phyloP scores from a whole-genome alignment of 768 basidiomycete genomes.

The Myochromella boudieri region DNA sequence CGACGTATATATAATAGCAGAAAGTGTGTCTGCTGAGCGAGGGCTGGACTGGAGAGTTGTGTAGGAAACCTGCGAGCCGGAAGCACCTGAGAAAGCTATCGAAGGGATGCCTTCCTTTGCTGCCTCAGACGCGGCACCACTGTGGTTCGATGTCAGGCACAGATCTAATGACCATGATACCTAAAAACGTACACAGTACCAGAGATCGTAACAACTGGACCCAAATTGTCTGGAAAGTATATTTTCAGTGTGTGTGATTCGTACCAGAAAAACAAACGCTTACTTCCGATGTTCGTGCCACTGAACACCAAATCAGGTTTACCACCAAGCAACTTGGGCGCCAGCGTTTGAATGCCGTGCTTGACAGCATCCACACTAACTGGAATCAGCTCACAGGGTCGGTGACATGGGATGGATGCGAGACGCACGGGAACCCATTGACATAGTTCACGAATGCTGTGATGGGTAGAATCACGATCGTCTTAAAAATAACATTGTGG shows the following conservation, averaged over 20 bases:
- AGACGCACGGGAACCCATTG: slow-evolving; percentile 38
- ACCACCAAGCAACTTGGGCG: slow-evolving; percentile 31
- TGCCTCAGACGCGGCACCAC: slow-evolving; percentile 54
- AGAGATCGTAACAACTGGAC: slow-evolving; percentile 32
- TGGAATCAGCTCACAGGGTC: no score
- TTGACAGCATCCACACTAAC: slow-evolving; percentile 34
- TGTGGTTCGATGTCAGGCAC: no score
- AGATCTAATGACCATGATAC: no score
- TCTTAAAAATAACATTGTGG: no score
- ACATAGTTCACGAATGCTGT: slow-evolving; percentile 43
- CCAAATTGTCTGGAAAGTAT: slow-evolving; percentile 39
- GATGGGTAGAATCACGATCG: no score
- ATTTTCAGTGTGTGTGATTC: no score
- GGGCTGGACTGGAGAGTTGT: no score
- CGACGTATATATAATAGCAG: slow-evolving; percentile 43
- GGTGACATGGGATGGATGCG: no score
- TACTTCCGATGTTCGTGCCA: slow-evolving; percentile 35
- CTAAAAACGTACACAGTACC: slow-evolving; percentile 40
- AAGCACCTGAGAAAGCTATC: slow-evolving; percentile 46
- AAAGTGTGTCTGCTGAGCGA: slow-evolving; percentile 28
- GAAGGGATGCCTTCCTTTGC: slow-evolving; percentile 49
- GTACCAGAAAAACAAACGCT: no score
- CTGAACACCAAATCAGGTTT: slow-evolving; percentile 37
- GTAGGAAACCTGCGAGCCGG: slow-evolving; percentile 45
- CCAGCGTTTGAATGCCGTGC: slow-evolving; percentile 37